A percentile compares a stretch with the other conserved stretches of the same genome.
Conservation (phyloP, 345 rosid species). For the Erodium maritimum region DNA sequence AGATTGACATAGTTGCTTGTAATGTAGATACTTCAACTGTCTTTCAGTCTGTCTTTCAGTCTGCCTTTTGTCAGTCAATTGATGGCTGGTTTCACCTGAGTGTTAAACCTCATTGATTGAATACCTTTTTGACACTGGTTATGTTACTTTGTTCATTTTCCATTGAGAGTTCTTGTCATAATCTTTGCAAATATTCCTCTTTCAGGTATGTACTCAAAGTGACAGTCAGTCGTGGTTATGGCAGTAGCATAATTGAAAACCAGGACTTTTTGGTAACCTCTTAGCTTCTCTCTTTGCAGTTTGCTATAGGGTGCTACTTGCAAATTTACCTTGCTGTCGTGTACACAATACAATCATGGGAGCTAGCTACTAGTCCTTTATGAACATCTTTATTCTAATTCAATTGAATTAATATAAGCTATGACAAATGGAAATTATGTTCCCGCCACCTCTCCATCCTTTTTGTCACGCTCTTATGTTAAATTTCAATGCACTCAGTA, state of each 20-base stretch:
- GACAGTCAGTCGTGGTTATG: constrained; percentile 79
- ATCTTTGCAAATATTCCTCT: constrained; percentile 10
- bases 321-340: background rate
- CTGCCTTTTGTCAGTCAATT: background rate
- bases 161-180: constrained; percentile 2
- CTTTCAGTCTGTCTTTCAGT: background rate
- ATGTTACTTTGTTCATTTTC: background rate
- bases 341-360: background rate
- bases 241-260: constrained; percentile 84
- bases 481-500: background rate
- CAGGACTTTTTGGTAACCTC: constrained; percentile 79
- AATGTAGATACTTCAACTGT: background rate
- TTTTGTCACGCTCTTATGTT: background rate
- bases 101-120: background rate
- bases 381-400: background rate
- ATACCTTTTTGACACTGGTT: background rate
- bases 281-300: constrained; percentile 2
- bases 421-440: background rate
- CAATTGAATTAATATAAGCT: too few relatives aligned
- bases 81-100: background rate
- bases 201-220: constrained; percentile 88
- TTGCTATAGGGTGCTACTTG: background rate
- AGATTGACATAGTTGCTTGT: background rate
- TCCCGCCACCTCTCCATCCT: background rate
- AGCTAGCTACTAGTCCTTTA: background rate